Evolutionary conservation across 1,284 basidiomycete species (phyloP).

Genomic region (Leccinum holopus): DNA sequence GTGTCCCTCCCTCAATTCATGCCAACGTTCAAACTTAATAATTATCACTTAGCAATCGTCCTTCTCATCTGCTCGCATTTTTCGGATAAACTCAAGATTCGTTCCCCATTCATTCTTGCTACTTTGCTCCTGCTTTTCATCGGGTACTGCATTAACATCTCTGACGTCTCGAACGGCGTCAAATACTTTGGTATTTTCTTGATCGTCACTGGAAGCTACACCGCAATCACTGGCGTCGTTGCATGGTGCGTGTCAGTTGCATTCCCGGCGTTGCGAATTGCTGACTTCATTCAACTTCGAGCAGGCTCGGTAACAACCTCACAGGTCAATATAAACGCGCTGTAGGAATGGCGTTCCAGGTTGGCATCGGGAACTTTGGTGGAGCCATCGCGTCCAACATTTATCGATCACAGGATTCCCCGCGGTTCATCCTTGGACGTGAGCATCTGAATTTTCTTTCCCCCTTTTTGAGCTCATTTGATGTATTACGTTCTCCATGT

Average conservation of each 20-base stretch:
- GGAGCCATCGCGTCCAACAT: conserved; percentile 50
- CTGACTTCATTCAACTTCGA: not conserved
- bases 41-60: conserved; percentile 43
- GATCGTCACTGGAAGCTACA: conserved; percentile 59
- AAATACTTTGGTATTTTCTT: conserved; percentile 73
- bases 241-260: conserved; percentile 49
- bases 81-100: conserved; percentile 57
- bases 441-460: not conserved
- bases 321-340: conserved; percentile 51
- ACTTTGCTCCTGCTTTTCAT: conserved; percentile 53
- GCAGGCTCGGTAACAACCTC: conserved; percentile 49
- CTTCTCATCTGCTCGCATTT: conserved; percentile 53
- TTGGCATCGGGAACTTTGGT: conserved; percentile 45
- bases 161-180: conserved; percentile 37
- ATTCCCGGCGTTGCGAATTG: not conserved
- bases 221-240: conserved; percentile 60
- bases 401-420: conserved; percentile 55
- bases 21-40: not conserved
- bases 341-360: conserved; percentile 44
- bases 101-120: conserved; percentile 59
- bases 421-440: conserved; percentile 61
- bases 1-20: conserved; percentile 21
- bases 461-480: not conserved
- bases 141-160: conserved; percentile 67
- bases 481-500: not conserved